phyloP scores from a whole-genome alignment of 139 green algal genomes.

The Micromonas commoda region DNA sequence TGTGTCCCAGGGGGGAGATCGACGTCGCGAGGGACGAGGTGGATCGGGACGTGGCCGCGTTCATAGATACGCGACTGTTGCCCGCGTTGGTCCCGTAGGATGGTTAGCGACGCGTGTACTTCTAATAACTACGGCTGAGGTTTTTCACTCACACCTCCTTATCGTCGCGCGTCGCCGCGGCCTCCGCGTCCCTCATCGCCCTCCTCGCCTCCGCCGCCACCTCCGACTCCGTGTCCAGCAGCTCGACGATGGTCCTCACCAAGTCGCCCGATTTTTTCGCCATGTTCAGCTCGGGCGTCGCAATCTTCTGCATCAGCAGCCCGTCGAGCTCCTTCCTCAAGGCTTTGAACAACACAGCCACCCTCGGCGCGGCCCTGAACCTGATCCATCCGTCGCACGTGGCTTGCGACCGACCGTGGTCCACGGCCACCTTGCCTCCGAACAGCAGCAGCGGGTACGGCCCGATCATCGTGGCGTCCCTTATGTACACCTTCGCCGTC shows the following conservation, averaged over 20 bases:
- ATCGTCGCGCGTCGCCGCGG: not conserved
- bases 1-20: not conserved
- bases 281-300: constrained; percentile 16
- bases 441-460: constrained; percentile 81
- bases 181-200: not conserved
- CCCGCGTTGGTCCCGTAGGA: not conserved
- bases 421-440: constrained; percentile 55
- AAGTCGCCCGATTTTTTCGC: not conserved
- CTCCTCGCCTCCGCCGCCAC: not conserved
- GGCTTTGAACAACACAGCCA: constrained; percentile 78
- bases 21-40: not conserved
- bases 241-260: constrained; percentile 6
- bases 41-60: not conserved
- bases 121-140: too few species aligned
- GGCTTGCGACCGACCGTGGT: constrained; percentile 51
- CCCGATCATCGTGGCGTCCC: constrained; percentile 60
- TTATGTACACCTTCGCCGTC: constrained; percentile 56
- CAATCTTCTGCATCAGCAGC: constrained; percentile 25
- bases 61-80: not conserved
- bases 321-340: constrained; percentile 16
- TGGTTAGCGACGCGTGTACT: too few species aligned
- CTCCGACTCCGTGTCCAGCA: constrained; percentile 6
- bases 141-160: too few species aligned
- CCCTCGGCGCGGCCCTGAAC: constrained; percentile 48
- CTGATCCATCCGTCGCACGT: constrained; percentile 66